Conservation (phyloP, 2,329 filamentous ascomycete genomes). For the Colletotrichum camelliae region DNA sequence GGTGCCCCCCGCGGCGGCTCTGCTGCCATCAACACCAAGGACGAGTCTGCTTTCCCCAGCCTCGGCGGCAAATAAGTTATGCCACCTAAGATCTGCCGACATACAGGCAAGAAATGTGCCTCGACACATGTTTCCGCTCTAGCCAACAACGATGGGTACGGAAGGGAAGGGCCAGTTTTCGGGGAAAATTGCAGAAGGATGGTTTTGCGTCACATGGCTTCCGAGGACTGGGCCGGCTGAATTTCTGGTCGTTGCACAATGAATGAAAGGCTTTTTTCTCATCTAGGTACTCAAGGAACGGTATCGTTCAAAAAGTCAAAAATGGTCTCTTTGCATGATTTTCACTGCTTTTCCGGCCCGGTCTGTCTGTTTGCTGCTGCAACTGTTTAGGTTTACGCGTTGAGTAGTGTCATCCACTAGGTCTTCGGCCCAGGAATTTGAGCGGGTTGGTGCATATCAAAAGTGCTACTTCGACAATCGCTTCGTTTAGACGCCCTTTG, state of each 20-base stretch:
- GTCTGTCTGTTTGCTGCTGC: not conserved
- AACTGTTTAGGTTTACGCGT: not conserved
- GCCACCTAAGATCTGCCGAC: constrained; percentile 19
- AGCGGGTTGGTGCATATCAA: too few species aligned
- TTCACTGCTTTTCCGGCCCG: not conserved
- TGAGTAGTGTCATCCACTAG: not conserved
- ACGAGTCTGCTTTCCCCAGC: constrained; percentile 66
- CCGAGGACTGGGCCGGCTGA: constrained; percentile 22
- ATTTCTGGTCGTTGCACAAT: constrained; percentile 23
- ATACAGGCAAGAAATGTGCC: constrained; percentile 17
- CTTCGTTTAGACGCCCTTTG: too few species aligned
- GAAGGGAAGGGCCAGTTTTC: constrained; percentile 23
- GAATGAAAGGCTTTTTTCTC: constrained; percentile 23
- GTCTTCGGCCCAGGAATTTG: too few species aligned
- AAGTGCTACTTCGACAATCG: too few species aligned
- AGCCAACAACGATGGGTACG: constrained; percentile 14
- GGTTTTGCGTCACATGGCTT: constrained; percentile 19
- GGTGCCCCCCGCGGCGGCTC: constrained; percentile 49
- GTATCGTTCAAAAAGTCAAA: constrained; percentile 24
- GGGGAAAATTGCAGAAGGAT: constrained; percentile 16
- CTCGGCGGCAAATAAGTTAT: constrained; percentile 57
- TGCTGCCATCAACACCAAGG: constrained; percentile 59
- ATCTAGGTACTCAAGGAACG: constrained; percentile 22
- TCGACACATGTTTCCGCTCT: constrained; percentile 21
- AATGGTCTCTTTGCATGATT: constrained; percentile 23